A percentile compares a stretch with the other conserved stretches of the same genome.
These are phyloP conservation scores for Annulohypoxylon stygium DNA, from an alignment of 495 filamentous ascomycete genomes.

Conservation along the genomic window DNA sequence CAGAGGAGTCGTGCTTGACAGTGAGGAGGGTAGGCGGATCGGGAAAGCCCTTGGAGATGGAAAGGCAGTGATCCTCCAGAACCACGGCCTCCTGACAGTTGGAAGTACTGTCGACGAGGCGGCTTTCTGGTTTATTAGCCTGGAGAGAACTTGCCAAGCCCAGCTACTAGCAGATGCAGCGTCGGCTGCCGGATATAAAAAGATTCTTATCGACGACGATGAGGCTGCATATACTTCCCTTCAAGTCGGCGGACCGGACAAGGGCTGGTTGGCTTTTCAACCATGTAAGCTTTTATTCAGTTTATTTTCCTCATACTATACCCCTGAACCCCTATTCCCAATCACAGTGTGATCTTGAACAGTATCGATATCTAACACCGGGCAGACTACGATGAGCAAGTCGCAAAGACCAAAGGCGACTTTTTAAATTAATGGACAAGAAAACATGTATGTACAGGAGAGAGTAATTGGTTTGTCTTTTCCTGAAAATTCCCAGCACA, in stretches of 20 bases:
- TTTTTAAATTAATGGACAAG: constrained; percentile 50
- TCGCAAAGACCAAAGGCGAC: constrained; percentile 60
- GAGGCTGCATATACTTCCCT: constrained; percentile 62
- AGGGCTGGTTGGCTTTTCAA: constrained; percentile 65
- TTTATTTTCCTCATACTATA: not conserved
- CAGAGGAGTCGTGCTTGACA: constrained; percentile 67
- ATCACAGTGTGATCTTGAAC: not conserved
- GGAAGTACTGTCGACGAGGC: constrained; percentile 75
- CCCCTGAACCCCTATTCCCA: not conserved
- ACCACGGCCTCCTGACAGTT: constrained; percentile 75
- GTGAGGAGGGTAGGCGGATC: constrained; percentile 72
- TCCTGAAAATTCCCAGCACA: not conserved
- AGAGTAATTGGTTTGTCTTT: not conserved
- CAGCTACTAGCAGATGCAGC: constrained; percentile 76
- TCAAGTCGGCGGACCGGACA: constrained; percentile 54
- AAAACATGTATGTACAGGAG: not conserved
- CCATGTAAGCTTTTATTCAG: constrained; percentile 46
- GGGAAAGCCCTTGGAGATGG: constrained; percentile 69
- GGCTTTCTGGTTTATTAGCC: constrained; percentile 74
- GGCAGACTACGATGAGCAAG: constrained; percentile 61
- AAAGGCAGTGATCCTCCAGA: constrained; percentile 76
- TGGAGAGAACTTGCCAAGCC: constrained; percentile 75
- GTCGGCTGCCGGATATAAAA: constrained; percentile 68
- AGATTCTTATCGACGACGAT: constrained; percentile 66
- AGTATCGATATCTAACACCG: not conserved